Evolutionary conservation across 306 rosid species (phyloP).

Genomic region (Vicia sativa): DNA sequence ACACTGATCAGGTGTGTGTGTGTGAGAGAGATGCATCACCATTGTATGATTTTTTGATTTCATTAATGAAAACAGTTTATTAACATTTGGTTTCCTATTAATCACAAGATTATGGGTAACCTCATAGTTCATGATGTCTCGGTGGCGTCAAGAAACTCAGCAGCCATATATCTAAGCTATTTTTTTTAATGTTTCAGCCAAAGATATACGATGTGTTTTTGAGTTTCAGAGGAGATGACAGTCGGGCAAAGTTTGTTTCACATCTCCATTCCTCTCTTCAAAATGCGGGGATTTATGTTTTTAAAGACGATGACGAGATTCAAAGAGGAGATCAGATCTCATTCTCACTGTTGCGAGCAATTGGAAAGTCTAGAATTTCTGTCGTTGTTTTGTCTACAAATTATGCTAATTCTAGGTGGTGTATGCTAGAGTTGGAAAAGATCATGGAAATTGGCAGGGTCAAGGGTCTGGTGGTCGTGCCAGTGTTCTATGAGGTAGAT

Average conservation of each 20-base stretch:
- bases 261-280: background rate
- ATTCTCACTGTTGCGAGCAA: background rate
- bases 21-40: background rate
- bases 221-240: conserved; percentile 24
- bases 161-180: background rate
- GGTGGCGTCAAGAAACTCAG: background rate
- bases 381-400: conserved; percentile 25
- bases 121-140: background rate
- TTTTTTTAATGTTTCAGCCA: background rate
- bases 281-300: background rate
- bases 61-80: background rate
- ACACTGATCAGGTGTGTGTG: background rate
- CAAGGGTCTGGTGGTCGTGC: background rate
- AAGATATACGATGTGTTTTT: conserved; percentile 22
- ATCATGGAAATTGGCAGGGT: conserved; percentile 1
- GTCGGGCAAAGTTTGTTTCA: background rate
- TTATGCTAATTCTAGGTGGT: conserved; percentile 39
- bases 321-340: conserved; percentile 14
- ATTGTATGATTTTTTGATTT: background rate
- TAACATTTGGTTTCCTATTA: background rate
- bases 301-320: background rate
- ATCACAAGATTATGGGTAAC: background rate
- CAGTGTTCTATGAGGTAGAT: conserved; percentile 14
- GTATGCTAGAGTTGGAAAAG: conserved; percentile 18
- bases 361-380: conserved; percentile 1